Conservation (phyloP, 371 early-diverging fungal species). For the Rhizopus arrhizus region DNA sequence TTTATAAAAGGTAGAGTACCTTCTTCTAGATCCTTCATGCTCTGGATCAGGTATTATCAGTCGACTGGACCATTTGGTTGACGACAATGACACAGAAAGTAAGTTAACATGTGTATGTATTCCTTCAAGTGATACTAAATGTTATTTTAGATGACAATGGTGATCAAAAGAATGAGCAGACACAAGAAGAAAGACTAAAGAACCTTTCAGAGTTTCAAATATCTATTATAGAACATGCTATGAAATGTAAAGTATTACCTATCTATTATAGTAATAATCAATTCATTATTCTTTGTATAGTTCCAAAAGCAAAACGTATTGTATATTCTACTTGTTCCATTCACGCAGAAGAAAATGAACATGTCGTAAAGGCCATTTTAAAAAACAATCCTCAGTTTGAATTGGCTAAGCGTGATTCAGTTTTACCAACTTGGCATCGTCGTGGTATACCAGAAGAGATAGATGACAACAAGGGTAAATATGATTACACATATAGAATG, state of each 20-base stretch:
- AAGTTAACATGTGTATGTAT: not conserved
- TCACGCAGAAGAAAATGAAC: slow-evolving; percentile 95
- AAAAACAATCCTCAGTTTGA: slow-evolving; percentile 55
- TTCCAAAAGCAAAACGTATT: slow-evolving; percentile 76
- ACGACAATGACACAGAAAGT: slow-evolving; percentile 50
- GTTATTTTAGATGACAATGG: slow-evolving; percentile 4
- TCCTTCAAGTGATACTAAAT: not conserved
- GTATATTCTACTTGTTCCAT: slow-evolving; percentile 97
- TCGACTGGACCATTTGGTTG: slow-evolving; percentile 81
- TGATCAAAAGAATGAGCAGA: slow-evolving; percentile 26
- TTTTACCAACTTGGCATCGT: slow-evolving; percentile 75
- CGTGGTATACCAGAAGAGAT: slow-evolving; percentile 68
- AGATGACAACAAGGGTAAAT: slow-evolving; percentile 26
- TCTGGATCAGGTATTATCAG: slow-evolving; percentile 96
- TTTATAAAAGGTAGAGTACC: slow-evolving; percentile 73
- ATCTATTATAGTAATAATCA: not conserved
- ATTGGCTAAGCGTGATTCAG: slow-evolving; percentile 57
- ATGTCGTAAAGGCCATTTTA: slow-evolving; percentile 78
- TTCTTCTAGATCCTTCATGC: slow-evolving; percentile 97
- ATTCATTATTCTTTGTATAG: slow-evolving; percentile 33
- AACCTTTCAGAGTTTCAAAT: slow-evolving; percentile 77
- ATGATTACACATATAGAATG: not conserved
- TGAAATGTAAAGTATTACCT: slow-evolving; percentile 61
- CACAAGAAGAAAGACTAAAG: slow-evolving; percentile 67
- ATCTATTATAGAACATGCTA: slow-evolving; percentile 67